These are phyloP conservation scores for Debaryomyces fabryi DNA, from an alignment of 1,139 yeast genomes.

Conservation along the genomic window DNA sequence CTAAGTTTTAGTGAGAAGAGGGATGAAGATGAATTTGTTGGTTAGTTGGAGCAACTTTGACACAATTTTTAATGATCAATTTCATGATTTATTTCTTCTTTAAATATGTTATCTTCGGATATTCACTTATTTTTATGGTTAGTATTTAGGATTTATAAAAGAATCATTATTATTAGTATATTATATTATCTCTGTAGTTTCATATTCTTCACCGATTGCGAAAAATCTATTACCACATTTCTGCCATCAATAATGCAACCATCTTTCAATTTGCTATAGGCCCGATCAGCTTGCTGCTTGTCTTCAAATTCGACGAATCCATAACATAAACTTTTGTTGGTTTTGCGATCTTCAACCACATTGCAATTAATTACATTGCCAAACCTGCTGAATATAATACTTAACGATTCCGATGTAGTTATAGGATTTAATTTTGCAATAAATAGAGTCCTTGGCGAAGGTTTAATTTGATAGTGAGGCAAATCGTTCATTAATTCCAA, in stretches of 20 bases:
- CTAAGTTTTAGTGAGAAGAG: conserved; percentile 1
- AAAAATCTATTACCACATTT: conserved; percentile 67
- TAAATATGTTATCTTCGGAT: conserved; percentile 6
- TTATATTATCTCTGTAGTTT: background rate
- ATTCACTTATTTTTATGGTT: conserved; percentile 6
- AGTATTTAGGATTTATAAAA: conserved; percentile 10
- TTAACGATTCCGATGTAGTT: conserved; percentile 57
- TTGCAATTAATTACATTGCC: conserved; percentile 57
- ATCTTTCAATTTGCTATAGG: conserved; percentile 61
- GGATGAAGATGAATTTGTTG: conserved; percentile 7
- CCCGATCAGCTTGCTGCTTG: conserved; percentile 55
- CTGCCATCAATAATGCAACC: conserved; percentile 63
- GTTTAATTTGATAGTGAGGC: conserved; percentile 60
- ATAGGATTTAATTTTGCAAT: conserved; percentile 65
- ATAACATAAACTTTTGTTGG: conserved; percentile 56
- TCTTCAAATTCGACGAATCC: conserved; percentile 63
- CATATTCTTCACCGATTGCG: conserved; percentile 50
- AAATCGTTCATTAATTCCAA: conserved; percentile 67
- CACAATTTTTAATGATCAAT: conserved; percentile 6
- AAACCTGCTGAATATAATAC: conserved; percentile 58
- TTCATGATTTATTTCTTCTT: conserved; percentile 7
- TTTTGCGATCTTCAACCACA: conserved; percentile 40
- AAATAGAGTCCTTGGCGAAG: conserved; percentile 63
- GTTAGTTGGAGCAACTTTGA: conserved; percentile 3
- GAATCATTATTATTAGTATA: conserved; percentile 17